Evolutionary conservation across 148 eudicot genomes (phyloP).

Genomic region (Drosera capensis): DNA sequence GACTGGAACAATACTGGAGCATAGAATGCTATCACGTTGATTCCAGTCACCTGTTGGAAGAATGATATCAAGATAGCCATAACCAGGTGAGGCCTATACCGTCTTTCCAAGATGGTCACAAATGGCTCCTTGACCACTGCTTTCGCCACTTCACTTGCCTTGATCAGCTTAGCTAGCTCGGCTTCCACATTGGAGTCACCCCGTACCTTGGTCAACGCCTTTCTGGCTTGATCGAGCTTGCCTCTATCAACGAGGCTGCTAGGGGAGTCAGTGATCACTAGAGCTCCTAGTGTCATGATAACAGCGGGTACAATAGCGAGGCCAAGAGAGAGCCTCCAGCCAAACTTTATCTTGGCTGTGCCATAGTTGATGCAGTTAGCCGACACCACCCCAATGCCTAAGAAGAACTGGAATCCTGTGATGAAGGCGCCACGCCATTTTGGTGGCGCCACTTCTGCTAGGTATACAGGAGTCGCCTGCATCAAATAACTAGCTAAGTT

Average conservation of each 20-base stretch:
- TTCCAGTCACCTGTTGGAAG: conserved; percentile 45
- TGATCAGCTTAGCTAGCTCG: conserved; percentile 21
- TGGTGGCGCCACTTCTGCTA: too few relatives aligned
- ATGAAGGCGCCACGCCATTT: too few relatives aligned
- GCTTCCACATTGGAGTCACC: conserved; percentile 18
- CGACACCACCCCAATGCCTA: conserved; percentile 20
- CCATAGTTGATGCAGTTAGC: conserved; percentile 26
- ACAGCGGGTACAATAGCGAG: conserved; percentile 24
- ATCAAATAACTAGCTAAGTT: too few relatives aligned
- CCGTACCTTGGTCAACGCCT: conserved; percentile 12
- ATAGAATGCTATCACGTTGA: conserved; percentile 34
- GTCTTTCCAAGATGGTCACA: conserved; percentile 15
- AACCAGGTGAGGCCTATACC: conserved; percentile 34
- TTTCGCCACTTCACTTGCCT: conserved; percentile 15
- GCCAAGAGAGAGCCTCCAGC: conserved; percentile 38
- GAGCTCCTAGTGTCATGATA: conserved; percentile 23
- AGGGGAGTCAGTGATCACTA: conserved; percentile 32
- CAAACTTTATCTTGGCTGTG: conserved; percentile 9
- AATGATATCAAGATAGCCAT: conserved; percentile 19
- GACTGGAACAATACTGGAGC: conserved; percentile 41
- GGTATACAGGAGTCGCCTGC: too few relatives aligned
- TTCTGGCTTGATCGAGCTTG: conserved; percentile 14
- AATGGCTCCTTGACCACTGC: conserved; percentile 12
- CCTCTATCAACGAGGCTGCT: conserved; percentile 29
- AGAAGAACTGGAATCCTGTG: conserved; percentile 37